A percentile compares a stretch with the other conserved stretches of the same genome.
Conservation (phyloP, 1,139 yeast species). For the Nakaseomyces kungkrabaensis region DNA sequence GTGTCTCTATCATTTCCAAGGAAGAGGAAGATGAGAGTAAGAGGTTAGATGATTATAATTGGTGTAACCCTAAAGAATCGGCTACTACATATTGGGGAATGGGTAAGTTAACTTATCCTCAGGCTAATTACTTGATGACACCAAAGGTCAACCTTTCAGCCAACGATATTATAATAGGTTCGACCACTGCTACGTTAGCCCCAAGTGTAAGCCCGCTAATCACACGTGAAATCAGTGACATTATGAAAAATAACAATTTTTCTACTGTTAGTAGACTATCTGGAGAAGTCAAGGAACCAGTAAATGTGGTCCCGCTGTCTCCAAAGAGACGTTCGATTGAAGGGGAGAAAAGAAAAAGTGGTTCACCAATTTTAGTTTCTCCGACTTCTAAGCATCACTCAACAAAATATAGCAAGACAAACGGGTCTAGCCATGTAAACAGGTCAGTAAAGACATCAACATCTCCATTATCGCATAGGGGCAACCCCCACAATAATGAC, state of each 20-base stretch:
- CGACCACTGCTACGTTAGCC: background rate
- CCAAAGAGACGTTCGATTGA: constrained; percentile 1
- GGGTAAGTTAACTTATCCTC: background rate
- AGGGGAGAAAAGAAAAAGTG: background rate
- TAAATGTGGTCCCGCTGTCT: background rate
- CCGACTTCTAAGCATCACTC: background rate
- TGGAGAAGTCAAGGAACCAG: background rate
- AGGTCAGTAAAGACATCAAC: background rate
- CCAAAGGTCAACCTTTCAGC: constrained; percentile 3
- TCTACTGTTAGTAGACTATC: background rate
- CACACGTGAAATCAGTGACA: background rate
- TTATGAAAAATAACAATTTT: background rate
- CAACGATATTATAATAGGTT: background rate
- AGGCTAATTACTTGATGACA: constrained; percentile 1
- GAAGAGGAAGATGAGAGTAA: background rate
- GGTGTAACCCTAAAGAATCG: background rate
- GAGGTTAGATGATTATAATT: background rate
- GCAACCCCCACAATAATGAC: background rate
- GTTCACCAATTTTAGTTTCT: background rate
- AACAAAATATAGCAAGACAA: background rate
- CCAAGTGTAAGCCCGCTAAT: constrained; percentile 1
- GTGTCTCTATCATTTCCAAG: background rate
- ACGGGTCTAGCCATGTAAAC: background rate
- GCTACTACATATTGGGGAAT: constrained; percentile 1
- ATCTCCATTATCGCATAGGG: constrained; percentile 2